Base-by-base conservation (phyloP, 805 yeast genomes). In the Candida arabinofermentans region DNA sequence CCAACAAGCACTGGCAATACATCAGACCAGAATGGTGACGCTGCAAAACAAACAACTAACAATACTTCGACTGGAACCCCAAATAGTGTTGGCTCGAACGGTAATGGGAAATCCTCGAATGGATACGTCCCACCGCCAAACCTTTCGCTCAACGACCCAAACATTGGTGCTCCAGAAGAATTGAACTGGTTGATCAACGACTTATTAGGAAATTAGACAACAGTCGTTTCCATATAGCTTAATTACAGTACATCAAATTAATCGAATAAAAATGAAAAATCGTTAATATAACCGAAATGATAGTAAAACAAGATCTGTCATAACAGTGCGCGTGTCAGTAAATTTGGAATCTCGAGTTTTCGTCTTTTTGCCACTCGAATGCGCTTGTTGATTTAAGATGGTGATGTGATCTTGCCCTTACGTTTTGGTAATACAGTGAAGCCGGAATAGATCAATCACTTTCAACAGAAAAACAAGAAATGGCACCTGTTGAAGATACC, bases 171-270 rank as follows among this genome's bases (percentile, higher is more conserved):
- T 0, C 74, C 77, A 27, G 84, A 82, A 41, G 95, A 85, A 55
- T 64, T 85, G 47, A 77, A 79, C 50, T 79, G 87, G 86, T 65
- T 84, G 40, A 70, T 85, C 27, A 81, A 79, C 61, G 90, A 83
- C 51, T 71, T 84, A 39, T 61, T 80, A 21, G 49, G 53, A 18
- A 55, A 50, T 38, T 54, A 49, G 36, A n/a, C n/a, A n/a, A n/a
- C n/a, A n/a, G n/a, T n/a, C n/a, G n/a, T n/a, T n/a, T n/a, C n/a
- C n/a, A n/a, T n/a, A n/a, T n/a, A n/a, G n/a, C n/a, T 39, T 24
- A 16, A 26, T 12, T 14, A 22, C 19, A 17, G 23, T 19, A 18
- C 13, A 18, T 31, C 17, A n/a, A n/a, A n/a, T n/a, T n/a, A n/a
- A n/a, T n/a, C n/a, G n/a, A n/a, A n/a, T n/a, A n/a, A n/a, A n/a